Base-by-base conservation (phyloP, 352 stramenopile genomes). In the Phytophthora ramorum region DNA sequence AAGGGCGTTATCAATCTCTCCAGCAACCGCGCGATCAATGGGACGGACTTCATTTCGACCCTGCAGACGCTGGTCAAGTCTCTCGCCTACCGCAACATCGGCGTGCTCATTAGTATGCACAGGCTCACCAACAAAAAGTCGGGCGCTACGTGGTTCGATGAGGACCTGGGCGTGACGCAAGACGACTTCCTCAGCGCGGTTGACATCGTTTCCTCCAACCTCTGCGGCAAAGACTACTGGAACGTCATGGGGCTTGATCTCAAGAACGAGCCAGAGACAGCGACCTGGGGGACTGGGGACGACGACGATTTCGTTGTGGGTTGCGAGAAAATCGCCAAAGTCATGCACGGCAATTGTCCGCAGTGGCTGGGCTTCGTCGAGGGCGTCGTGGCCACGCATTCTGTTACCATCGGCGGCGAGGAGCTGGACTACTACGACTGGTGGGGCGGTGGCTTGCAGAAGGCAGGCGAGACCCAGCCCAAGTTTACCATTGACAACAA, bases 321-420 rank as follows among this genome's bases (percentile, higher is more conserved):
- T 3, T 73, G 69, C 13, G 79, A 90, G 58, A 90, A 89, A 46
- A 93, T 95, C 49, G 87, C 81, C 40, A 83, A 90, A 40, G 74
- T 86, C 19, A 95, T 95, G 87, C 85, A 86, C 53, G 67, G 19
- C 8, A 85, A 87, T 38, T 95, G 87, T 30, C 83, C 87, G 3
- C 70, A 87, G 17, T 95, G 87, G 87, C 58, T 95, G 38, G 87
- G 77, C 10, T 93, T 95, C 38, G 87, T 95, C 16, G 87, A 95
- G 48, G 87, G 87, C 16, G 71, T 95, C 13, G 79, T 87, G 14
- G 50, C 56, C 30, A 69, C 55, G 3, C 81, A 88, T 45, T 79
- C 50, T 13, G 66, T 90, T 41, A 83, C 67, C 10, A 73, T 93
- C 10, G 74, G 78, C 19, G 78, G 76, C 7, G 54, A 62, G 16